Base-by-base conservation (phyloP, 257 asterid species). In the Penstemon eatonii region DNA sequence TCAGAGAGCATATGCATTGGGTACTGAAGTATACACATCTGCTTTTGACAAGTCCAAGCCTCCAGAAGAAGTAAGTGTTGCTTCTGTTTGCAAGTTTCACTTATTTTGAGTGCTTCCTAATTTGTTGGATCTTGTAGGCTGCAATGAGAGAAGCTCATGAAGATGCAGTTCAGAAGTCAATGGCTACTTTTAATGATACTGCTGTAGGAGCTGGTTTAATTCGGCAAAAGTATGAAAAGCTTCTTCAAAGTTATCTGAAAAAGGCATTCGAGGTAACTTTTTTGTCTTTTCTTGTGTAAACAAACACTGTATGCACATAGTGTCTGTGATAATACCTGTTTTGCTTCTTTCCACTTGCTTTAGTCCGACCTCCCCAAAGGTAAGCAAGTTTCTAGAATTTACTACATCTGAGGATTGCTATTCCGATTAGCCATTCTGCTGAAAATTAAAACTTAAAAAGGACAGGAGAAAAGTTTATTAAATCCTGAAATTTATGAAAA, bases 91-190 rank as follows among this genome's bases (percentile, higher is more conserved):
- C 37, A 10, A 50, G 25, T 44, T 18, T 66, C 33, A 2, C 33
- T 25, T 25, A 42, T 12, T 60, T 25, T 63, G 64, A 9, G 43
- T 77, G 53, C 71, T 56, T 67, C 49, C 78, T 81, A 62, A 80
- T 67, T 40, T 50, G 68, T 36, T 54, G 74, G 71, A 38, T 58
- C 70, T 76, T 85, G 74, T 79, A 94, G 99, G 95, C 83, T 78
- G 88, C 89, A 49, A 78, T 91, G 58, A 76, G 95, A 74, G 99
- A 91, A 85, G 92, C 96, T 66, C 98, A 94, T 79, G 99, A 94
- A 81, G 90, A 68, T 74, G 98, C 99, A 50, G 83, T 75, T 71
- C 96, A 83, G 79, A 89, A 80, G 81, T 83, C 99, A 6, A 69
- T 87, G 82, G 80, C 87, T 81, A 63, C 82, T 52, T 94, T 94